Conservation (phyloP, 805 yeast species). For the Ogataea henricii region DNA sequence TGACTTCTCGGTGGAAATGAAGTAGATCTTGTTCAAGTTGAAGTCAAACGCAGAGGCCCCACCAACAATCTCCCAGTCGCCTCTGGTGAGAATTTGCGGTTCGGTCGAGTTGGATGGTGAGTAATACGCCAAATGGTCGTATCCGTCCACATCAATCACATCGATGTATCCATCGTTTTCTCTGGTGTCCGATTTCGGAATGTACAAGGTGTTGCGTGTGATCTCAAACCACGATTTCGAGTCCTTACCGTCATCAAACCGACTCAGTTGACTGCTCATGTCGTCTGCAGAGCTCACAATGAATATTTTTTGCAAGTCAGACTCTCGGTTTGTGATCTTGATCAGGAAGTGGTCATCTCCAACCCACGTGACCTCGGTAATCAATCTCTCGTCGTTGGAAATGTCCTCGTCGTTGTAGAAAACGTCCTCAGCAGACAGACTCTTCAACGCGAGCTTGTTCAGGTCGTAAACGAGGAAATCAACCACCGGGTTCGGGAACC, state of each 20-base stretch:
- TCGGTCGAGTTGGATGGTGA: conserved; percentile 62
- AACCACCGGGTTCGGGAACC: conserved; percentile 71
- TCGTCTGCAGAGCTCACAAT: conserved; percentile 46
- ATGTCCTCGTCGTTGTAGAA: conserved; percentile 45
- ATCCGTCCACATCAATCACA: conserved; percentile 61
- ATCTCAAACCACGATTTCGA: conserved; percentile 80
- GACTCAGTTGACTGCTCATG: conserved; percentile 41
- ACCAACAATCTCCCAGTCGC: conserved; percentile 88
- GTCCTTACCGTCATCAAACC: conserved; percentile 46
- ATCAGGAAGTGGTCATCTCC: conserved; percentile 54
- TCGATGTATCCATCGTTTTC: conserved; percentile 77
- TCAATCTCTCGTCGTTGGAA: conserved; percentile 45
- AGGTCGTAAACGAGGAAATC: conserved; percentile 50
- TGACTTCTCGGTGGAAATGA: conserved; percentile 71
- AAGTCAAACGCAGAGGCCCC: conserved; percentile 68
- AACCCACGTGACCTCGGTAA: conserved; percentile 75
- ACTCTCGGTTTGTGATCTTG: conserved; percentile 63
- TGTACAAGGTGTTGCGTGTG: conserved; percentile 58
- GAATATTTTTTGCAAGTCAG: conserved; percentile 62
- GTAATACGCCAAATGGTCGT: conserved; percentile 81
- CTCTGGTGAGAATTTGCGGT: conserved; percentile 65
- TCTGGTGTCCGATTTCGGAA: conserved; percentile 56
- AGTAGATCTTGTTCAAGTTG: conserved; percentile 56
- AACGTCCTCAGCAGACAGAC: conserved; percentile 33
- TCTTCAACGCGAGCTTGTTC: conserved; percentile 22